Evolutionary conservation across 140 eudicot species (phyloP), one percentile per base, ranked within the genome.

Genomic region (Oenanthe javanica): DNA sequence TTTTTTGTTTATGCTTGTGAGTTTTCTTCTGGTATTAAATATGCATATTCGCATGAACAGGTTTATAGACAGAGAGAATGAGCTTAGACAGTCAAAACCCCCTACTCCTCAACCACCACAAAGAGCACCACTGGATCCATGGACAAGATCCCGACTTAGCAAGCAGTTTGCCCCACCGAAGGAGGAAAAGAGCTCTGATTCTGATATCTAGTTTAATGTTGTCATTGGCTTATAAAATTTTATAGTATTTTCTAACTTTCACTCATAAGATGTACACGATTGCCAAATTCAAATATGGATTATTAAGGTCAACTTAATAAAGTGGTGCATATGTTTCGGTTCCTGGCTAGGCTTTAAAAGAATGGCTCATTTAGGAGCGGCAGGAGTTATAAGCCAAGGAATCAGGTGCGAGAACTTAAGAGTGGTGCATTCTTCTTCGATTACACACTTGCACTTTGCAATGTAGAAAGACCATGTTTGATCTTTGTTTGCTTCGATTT

Each of bases 51-150:
- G 38, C 14, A n/a, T 11, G 1, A 61, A 8, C 82, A 94, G 98
- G 92, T 92, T 95, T 85, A 86, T 95, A 83, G 99, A 95, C 70
- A 90, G 99, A 84, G 97, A 95, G 77, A 89, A 95, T n/a, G 99
- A 95, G 86, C 97, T 95, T 55, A 90, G 99, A 85, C 99, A 95
- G 85, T 86, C 97, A 48, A 92, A 92, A 85, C 97, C 97, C 19
- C 89, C 97, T 1, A 82, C 81, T 52, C 96, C 99, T 9, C 97
- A 86, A 81, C 97, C 96, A 46, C 90, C 95, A 31, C 97, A 87
- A 51, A 79, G 95, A 83, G 82, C 89, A 48, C 85, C 97, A 0
- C 77, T 95, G 93, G 99, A 92, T 92, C 97, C 99, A 0, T 95
- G 99, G 99, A 84, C 95, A 64, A 87, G 89, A 80, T 92, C 99